Base-by-base conservation (phyloP, 192 early-diverging fungal species). In the Geranomyces variabilis region DNA sequence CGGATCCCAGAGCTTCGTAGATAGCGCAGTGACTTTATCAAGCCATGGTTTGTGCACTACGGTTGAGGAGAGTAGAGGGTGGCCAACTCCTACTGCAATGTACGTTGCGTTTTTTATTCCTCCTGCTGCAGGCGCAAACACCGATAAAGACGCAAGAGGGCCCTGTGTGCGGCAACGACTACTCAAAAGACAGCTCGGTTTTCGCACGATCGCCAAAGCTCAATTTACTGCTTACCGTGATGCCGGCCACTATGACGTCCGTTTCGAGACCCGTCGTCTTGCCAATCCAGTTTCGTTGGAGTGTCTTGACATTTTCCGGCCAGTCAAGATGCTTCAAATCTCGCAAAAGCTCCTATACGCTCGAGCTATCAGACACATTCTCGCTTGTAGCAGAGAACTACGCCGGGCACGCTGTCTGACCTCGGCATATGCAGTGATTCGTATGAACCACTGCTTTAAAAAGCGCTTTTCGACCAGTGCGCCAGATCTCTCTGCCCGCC, bases 221-320 rank as follows among this genome's bases (percentile, higher is more conserved):
- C 10, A 10, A 41, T 41, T 3, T 41, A 7, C 5, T 7, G 36
- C 36, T 41, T 41, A 41, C 36, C 5, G 36, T 41, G 36, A 41
- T 41, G 36, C 36, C 36, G 63, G 34, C 34, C 17, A 64, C 12
- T 6, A 13, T 36, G 10, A 64, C n/a, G 41, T 74, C 51, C 1
- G 79, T 5, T 58, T 77, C 57, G 19, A 64, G 57, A 31, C 96
- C 94, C 34, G 84, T 83, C 14, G 91, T 92, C 66, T 90, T 91
- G 2, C 94, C 93, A 44, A 98, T 98, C 96, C 96, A 98, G 77
- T 95, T 91, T 26, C 80, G 45, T 73, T 98, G 96, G 86, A 93
- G 91, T 57, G 86, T 83, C 68, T 94, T 95, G 0, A 98, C 94
- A 44, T 89, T 81, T 22, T 90, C 85, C 1, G 96, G 96, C 96